A percentile compares a stretch with the other conserved stretches of the same genome.
Evolutionary conservation across 805 yeast species (phyloP).

Genomic region (Tetrapisispora namnaoensis): DNA sequence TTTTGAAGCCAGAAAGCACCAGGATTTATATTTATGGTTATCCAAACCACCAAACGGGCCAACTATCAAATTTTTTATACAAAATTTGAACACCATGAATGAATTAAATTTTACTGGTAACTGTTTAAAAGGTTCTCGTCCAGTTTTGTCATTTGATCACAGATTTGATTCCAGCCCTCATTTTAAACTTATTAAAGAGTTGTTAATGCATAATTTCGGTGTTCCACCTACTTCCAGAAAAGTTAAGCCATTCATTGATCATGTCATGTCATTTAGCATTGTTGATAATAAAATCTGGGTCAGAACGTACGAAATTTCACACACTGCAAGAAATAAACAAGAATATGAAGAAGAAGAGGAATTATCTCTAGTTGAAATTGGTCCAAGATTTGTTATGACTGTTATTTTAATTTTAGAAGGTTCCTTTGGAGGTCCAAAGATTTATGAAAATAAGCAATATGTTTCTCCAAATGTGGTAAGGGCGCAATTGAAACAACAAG

Average conservation of each 20-base stretch:
- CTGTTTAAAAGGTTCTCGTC: conserved; percentile 91
- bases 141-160: conserved; percentile 79
- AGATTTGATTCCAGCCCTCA: conserved; percentile 65
- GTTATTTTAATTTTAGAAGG: conserved; percentile 89
- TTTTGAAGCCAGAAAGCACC: conserved; percentile 94
- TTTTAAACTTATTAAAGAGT: conserved; percentile 66
- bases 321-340: conserved; percentile 43
- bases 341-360: conserved; percentile 49
- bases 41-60: conserved; percentile 98
- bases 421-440: conserved; percentile 95
- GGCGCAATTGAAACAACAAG: conserved; percentile 72
- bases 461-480: conserved; percentile 93
- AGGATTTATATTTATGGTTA: conserved; percentile 88
- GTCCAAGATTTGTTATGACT: conserved; percentile 92
- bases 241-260: conserved; percentile 90
- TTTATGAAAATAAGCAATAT: conserved; percentile 92
- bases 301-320: conserved; percentile 83
- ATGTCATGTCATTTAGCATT: conserved; percentile 83
- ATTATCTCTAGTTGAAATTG: conserved; percentile 80
- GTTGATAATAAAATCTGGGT: conserved; percentile 94
- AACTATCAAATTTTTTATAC: conserved; percentile 84
- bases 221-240: conserved; percentile 92
- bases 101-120: conserved; percentile 95
- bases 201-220: conserved; percentile 76
- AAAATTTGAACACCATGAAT: conserved; percentile 91